Conservation (phyloP, 345 rosid species). For the Durio zibethinus region DNA sequence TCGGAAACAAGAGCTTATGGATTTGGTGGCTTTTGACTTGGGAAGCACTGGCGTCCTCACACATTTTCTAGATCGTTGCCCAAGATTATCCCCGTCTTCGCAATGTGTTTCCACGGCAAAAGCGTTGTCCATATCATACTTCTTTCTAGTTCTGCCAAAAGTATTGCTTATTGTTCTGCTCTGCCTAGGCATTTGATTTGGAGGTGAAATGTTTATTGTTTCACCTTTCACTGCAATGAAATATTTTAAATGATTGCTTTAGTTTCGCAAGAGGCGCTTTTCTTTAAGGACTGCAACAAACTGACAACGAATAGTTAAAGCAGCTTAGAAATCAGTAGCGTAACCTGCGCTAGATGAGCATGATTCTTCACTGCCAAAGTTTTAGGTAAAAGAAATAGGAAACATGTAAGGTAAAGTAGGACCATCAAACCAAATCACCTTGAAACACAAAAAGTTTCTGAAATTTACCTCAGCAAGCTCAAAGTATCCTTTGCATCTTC, state of each 20-base stretch:
- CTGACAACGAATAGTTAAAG: constrained; percentile 3
- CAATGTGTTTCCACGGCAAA: constrained; percentile 26
- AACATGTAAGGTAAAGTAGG: constrained; percentile 13
- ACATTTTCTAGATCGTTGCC: constrained; percentile 26
- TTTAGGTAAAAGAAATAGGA: constrained; percentile 12
- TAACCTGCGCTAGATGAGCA: constrained; percentile 86
- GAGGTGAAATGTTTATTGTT: constrained; percentile 25
- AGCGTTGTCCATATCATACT: constrained; percentile 13
- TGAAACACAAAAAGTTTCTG: constrained; percentile 16
- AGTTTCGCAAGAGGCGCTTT: constrained; percentile 3
- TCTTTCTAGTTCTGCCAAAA: constrained; percentile 28
- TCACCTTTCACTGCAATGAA: constrained; percentile 45
- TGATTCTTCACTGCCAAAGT: constrained; percentile 74
- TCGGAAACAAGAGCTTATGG: constrained; percentile 24
- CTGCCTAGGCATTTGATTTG: constrained; percentile 28
- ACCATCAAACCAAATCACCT: constrained; percentile 11
- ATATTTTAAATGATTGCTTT: constrained; percentile 3
- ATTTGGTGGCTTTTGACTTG: constrained; percentile 29
- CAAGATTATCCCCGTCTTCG: constrained; percentile 20
- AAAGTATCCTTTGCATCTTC: constrained; percentile 50
- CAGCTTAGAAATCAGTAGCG: constrained; percentile 9
- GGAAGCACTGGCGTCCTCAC: constrained; percentile 23
- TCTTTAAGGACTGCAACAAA: not conserved
- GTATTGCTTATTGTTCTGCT: constrained; percentile 26
- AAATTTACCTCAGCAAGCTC: constrained; percentile 54